Base-by-base conservation (phyloP, 129 eudicot genomes). In the Apium graveolens region DNA sequence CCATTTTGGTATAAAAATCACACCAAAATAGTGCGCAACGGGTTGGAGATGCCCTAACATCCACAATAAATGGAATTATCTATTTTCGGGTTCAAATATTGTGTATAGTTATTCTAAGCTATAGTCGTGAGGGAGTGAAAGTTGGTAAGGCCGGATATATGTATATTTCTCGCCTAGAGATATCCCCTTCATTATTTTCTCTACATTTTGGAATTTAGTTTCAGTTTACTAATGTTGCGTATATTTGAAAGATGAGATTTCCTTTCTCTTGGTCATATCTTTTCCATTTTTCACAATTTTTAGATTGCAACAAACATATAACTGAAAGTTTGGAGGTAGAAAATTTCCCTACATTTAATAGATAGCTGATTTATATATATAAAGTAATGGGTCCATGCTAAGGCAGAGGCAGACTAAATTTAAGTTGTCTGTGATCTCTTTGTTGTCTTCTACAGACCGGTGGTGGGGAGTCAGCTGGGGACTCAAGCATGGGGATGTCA, bases 391-490 rank as follows among this genome's bases (percentile, higher is more conserved):
- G 10, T 63, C 41, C 45, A 39, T 78, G 62, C 74, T 14, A 63
- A 57, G 66, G 14, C 66, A n/a, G 27, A 3, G 32, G 68, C 68
- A 60, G 68, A 60, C 31, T 60, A 1, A 60, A 21, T 20, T n/a
- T 4, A 34, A 44, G 39, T 34, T 46, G n/a, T 74, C 5, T 45
- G 32, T 48, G 79, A 39, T 34, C 74, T 78, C 34, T 26, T 4
- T 73, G 39, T 69, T 73, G 43, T 71, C 78, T 49, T 81, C 57
- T 83, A 46, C 84, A 91, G 97, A 81, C 91, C 41, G 79, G 62
- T 73, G 79, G 82, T 32, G 98, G 91, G 80, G 94, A 94, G 82
- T 78, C 80, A 82, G 76, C 85, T 0, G 93, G 86, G 80, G 48
- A 80, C 74, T 70, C 87, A 38, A 89, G 79, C 80, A 81, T 85